Percentiles rank a stretch among this genome's conserved stretches.
Conservation (phyloP, 73 alveolate species). For the Paramecium sonneborni region DNA sequence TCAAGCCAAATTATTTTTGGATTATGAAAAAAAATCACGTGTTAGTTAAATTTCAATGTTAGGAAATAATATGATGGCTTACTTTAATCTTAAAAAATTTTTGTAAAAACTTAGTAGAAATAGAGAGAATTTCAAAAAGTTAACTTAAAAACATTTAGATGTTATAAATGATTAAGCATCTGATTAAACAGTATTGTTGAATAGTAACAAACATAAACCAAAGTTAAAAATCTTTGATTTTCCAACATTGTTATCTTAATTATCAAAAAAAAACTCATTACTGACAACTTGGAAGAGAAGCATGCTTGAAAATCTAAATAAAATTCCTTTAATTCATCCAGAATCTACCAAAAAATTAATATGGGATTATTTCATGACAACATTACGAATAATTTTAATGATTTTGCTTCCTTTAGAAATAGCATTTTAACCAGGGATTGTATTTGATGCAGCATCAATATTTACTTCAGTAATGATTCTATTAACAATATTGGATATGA, state of each 20-base stretch:
- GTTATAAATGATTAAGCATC: constrained; percentile 28
- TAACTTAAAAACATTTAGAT: constrained; percentile 11
- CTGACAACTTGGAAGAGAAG: not conserved
- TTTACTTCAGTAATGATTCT: not conserved
- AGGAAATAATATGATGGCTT: constrained; percentile 50
- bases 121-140: constrained; percentile 28
- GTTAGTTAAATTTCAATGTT: not conserved
- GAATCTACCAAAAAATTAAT: not conserved
- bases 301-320: not conserved
- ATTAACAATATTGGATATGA: not conserved
- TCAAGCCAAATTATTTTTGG: not conserved
- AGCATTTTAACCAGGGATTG: not conserved
- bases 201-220: not conserved
- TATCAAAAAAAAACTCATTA: not conserved
- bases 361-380: constrained; percentile 16
- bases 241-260: not conserved
- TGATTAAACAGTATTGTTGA: not conserved
- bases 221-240: constrained; percentile 43
- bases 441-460: not conserved
- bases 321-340: constrained; percentile 29
- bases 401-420: constrained; percentile 15
- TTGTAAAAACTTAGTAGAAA: not conserved
- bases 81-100: constrained; percentile 21
- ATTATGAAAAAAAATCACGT: not conserved
- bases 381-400: not conserved